phyloP scores from a whole-genome alignment of 306 rosid species.

The Trifolium repens region DNA sequence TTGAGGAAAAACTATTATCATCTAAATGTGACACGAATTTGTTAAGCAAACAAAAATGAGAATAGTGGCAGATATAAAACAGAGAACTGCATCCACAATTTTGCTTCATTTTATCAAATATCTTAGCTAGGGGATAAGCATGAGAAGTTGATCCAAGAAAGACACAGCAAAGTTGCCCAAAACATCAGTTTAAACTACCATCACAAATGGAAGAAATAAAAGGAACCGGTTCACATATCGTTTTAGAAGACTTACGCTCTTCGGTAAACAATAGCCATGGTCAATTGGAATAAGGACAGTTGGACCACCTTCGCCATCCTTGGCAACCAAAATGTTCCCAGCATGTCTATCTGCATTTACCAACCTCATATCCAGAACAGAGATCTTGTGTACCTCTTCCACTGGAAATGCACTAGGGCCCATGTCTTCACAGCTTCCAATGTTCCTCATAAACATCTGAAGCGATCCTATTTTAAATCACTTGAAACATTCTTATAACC shows the following conservation, averaged over 20 bases:
- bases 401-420: constrained; percentile 64
- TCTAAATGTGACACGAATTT: not conserved
- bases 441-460: constrained; percentile 61
- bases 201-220: not conserved
- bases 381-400: constrained; percentile 69
- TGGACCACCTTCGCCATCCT: constrained; percentile 45
- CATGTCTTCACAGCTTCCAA: constrained; percentile 71
- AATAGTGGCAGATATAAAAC: constrained; percentile 10
- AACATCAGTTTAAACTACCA: constrained; percentile 27
- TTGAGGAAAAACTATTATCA: constrained; percentile 2
- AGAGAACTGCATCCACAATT: constrained; percentile 11
- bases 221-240: constrained; percentile 10
- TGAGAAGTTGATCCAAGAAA: constrained; percentile 25
- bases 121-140: constrained; percentile 12
- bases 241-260: constrained; percentile 52
- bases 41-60: constrained; percentile 13
- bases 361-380: constrained; percentile 70
- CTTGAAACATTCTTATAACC: constrained; percentile 48
- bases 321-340: constrained; percentile 63
- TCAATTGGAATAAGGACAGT: constrained; percentile 66
- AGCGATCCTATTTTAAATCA: constrained; percentile 62
- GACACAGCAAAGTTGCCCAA: not conserved
- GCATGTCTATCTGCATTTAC: constrained; percentile 75
- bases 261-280: constrained; percentile 70
- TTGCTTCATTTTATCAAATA: constrained; percentile 12